A percentile compares a stretch with the other conserved stretches of the same genome.
These are phyloP conservation scores for Stropharia rugosoannulata DNA, from an alignment of 768 basidiomycete genomes.

Conservation along the genomic window DNA sequence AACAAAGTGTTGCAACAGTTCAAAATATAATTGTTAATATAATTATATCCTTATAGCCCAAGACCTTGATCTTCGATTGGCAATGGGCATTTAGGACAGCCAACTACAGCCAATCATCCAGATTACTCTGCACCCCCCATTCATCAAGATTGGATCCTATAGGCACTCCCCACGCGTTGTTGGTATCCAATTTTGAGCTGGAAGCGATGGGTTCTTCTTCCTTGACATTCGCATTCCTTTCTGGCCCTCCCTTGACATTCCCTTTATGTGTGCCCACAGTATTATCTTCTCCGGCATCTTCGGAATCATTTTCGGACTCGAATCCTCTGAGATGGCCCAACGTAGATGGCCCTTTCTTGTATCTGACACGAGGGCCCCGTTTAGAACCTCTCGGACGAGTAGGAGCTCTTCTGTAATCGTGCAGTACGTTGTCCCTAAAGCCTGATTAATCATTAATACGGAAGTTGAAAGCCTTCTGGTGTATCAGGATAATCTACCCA, in stretches of 20 bases:
- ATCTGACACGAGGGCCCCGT: background rate
- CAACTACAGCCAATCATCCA: background rate
- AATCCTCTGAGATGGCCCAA: constrained; percentile 1
- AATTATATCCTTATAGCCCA: too few relatives aligned
- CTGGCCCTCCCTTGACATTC: background rate
- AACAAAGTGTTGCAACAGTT: too few relatives aligned
- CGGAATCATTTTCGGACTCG: background rate
- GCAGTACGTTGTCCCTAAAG: background rate
- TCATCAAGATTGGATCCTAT: background rate
- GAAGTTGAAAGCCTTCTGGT: background rate
- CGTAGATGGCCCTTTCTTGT: background rate
- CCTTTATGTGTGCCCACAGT: background rate
- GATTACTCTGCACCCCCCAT: background rate
- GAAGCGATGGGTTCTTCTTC: background rate
- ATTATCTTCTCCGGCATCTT: background rate
- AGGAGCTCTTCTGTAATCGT: background rate
- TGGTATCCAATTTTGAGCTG: background rate
- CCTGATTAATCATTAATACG: background rate
- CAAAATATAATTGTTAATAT: too few relatives aligned
- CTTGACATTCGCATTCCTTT: too few relatives aligned
- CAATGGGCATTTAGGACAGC: background rate
- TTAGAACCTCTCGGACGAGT: background rate
- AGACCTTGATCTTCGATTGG: too few relatives aligned
- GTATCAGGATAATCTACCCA: too few relatives aligned
- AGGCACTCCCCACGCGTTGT: background rate